Conservation (phyloP, 129 eudicot species). For the Flaveria linearis region DNA sequence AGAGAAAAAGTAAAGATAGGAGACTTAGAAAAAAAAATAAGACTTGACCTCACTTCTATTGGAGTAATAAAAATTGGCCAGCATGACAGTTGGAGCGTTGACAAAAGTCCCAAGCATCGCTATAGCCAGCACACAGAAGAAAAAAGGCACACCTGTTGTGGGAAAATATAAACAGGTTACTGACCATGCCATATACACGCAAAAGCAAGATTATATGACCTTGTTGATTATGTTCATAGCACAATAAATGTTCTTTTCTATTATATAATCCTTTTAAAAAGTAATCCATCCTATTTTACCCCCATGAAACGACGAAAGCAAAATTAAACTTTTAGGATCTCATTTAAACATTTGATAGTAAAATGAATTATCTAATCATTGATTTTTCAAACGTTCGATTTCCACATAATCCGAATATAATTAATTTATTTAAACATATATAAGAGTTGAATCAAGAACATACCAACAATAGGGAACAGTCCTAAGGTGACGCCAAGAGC, state of each 20-base stretch:
- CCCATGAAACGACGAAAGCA: too few species aligned
- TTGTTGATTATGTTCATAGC: not conserved
- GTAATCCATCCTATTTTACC: not conserved
- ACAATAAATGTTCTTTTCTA: not conserved
- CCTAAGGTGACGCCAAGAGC: constrained; percentile 89
- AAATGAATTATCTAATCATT: not conserved
- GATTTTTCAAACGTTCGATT: not conserved
- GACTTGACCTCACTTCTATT: constrained; percentile 71
- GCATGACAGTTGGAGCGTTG: constrained; percentile 83
- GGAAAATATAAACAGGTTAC: constrained; percentile 8
- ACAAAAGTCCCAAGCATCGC: constrained; percentile 67
- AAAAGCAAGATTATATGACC: not conserved
- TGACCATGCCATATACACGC: not conserved
- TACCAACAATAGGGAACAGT: constrained; percentile 89
- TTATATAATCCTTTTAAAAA: not conserved
- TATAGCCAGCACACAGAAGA: constrained; percentile 79
- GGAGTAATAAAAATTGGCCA: constrained; percentile 91
- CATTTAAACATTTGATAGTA: too few species aligned
- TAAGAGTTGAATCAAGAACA: constrained; percentile 26
- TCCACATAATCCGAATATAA: not conserved
- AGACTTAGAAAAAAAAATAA: constrained; percentile 3
- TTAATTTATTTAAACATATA: not conserved
- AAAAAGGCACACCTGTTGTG: constrained; percentile 80
- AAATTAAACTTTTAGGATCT: too few species aligned
- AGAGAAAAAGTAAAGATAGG: constrained; percentile 1